These are phyloP conservation scores for Diospyros kaki DNA, from an alignment of 148 eudicot species.

Conservation along the genomic window DNA sequence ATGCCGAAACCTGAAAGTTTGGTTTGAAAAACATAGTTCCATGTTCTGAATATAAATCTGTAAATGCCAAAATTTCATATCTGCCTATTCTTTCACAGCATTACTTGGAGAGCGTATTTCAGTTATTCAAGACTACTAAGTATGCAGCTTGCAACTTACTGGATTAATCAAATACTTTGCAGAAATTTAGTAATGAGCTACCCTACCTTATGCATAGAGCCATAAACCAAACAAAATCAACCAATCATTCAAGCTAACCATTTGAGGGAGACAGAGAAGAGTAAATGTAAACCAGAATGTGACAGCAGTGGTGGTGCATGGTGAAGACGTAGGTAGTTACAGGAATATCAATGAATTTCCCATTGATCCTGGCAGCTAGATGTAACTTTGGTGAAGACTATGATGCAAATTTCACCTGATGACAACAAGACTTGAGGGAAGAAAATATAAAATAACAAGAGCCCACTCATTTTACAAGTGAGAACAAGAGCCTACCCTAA, in stretches of 20 bases:
- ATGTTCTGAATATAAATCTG: background rate
- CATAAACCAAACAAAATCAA: background rate
- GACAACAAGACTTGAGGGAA: no score
- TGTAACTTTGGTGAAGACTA: background rate
- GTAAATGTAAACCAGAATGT: background rate
- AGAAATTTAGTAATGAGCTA: no score
- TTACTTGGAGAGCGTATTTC: background rate
- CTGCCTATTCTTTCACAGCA: background rate
- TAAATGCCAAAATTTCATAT: background rate
- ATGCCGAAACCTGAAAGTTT: slow-evolving; percentile 29
- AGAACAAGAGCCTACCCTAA: no score
- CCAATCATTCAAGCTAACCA: background rate
- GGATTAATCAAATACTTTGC: background rate
- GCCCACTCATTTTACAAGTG: no score
- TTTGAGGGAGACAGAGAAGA: background rate
- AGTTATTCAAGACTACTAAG: background rate
- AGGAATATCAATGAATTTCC: background rate
- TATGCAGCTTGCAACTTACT: background rate
- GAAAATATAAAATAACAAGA: no score
- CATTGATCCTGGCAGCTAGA: background rate
- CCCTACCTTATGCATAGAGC: background rate
- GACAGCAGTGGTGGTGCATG: background rate
- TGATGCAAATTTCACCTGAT: no score
- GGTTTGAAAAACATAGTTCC: background rate
- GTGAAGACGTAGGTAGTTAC: background rate